These are phyloP conservation scores for Penicillium crystallinum DNA, from an alignment of 495 filamentous ascomycete genomes.

Conservation along the genomic window DNA sequence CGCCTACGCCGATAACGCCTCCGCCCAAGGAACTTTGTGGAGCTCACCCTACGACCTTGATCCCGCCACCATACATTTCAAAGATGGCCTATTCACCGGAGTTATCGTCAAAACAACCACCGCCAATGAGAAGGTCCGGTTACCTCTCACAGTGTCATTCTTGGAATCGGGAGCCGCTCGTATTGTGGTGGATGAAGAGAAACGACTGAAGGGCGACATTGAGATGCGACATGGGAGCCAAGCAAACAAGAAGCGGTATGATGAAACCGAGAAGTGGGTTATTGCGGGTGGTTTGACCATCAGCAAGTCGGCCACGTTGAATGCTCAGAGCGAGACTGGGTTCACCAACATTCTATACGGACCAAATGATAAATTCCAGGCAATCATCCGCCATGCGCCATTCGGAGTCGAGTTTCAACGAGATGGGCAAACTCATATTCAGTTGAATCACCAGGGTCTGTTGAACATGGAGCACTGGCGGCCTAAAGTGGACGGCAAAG, in stretches of 20 bases:
- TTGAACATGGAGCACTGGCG: conserved; percentile 96
- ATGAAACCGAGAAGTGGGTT: conserved; percentile 82
- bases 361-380: conserved; percentile 67
- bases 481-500: conserved; percentile 68
- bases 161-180: conserved; percentile 82
- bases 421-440: conserved; percentile 75
- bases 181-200: conserved; percentile 85
- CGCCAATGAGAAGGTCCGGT: conserved; percentile 58
- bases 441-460: conserved; percentile 79
- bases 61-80: conserved; percentile 63
- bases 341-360: conserved; percentile 79
- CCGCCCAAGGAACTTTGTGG: conserved; percentile 61
- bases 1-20: conserved; percentile 74
- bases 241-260: conserved; percentile 86
- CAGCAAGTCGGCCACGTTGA: conserved; percentile 61
- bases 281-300: conserved; percentile 72
- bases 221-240: conserved; percentile 78
- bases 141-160: conserved; percentile 84
- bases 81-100: conserved; percentile 73
- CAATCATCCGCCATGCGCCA: conserved; percentile 73
- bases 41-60: conserved; percentile 75
- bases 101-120: conserved; percentile 70
- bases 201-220: conserved; percentile 81
- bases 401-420: conserved; percentile 82
- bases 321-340: conserved; percentile 50